Base-by-base conservation (phyloP, 495 filamentous ascomycete genomes). In the Xylaria telfairii region DNA sequence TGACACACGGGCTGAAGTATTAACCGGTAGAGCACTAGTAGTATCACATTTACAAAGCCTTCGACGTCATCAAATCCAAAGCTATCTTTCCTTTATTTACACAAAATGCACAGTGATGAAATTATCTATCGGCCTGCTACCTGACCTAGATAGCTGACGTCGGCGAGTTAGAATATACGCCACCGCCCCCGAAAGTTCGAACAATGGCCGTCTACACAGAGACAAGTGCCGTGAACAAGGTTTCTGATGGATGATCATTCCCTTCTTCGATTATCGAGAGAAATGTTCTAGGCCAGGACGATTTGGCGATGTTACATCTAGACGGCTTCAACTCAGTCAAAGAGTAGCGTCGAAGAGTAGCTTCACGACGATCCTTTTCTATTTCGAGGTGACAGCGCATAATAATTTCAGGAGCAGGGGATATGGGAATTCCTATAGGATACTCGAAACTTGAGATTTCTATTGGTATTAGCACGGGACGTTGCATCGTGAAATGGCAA, bases 21-120 rank as follows among this genome's bases (percentile, higher is more conserved):
- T 65, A 21, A 9, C 46, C 47, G 28, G 64, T 30, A 41, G n/a
- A 2, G n/a, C n/a, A 39, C 7, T 39, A 49, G n/a, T 42, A 42
- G 59, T 62, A 41, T 41, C 24, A 32, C 46, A 53, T 30, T 19
- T 54, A 41, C 44, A 32, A 41, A 30, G 57, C 57, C 57, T 69
- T 42, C 44, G 67, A 69, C 67, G 67, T 69, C 67, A 69, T 63
- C 24, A 30, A 39, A 69, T 12, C 42, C 57, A 59, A 63, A 63
- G 15, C 8, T 39, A 4, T 42, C 30, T 66, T 54, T 28, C 5
- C n/a, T 21, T 42, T 42, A n/a, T 8, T 54, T 66, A n/a, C 26
- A 65, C 32, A 21, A 66, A 66, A 12, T 41, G 47, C 64, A 15
- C 41, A 57, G 42, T 15, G 10, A 46, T 34, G 37, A 57, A 19